Percentiles rank a stretch among this genome's conserved stretches.
Evolutionary conservation across 2,329 filamentous ascomycete genomes (phyloP).

Genomic region (Didymella keratinophila): DNA sequence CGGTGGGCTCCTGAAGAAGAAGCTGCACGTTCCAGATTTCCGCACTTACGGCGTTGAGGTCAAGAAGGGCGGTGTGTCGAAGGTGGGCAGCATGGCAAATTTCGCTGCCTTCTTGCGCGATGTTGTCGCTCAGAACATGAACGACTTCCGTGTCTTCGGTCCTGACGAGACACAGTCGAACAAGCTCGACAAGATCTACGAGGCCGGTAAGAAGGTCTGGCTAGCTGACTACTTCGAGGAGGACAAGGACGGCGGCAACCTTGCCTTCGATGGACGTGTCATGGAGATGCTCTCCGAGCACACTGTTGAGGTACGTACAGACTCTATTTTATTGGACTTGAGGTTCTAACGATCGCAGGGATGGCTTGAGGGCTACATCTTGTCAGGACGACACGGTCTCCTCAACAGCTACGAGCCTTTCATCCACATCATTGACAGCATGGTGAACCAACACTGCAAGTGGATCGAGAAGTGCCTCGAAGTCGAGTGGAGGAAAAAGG

Average conservation of each 20-base stretch:
- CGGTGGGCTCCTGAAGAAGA: slow-evolving; percentile 71
- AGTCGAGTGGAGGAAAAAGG: slow-evolving; percentile 76
- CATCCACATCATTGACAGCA: slow-evolving; percentile 82
- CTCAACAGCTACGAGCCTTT: slow-evolving; percentile 86
- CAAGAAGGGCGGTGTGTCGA: slow-evolving; percentile 65
- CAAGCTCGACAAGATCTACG: slow-evolving; percentile 75
- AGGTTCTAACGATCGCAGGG: slow-evolving; percentile 34
- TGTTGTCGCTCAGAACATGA: slow-evolving; percentile 69
- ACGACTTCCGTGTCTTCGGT: slow-evolving; percentile 77
- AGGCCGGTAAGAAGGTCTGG: slow-evolving; percentile 81
- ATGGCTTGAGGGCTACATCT: slow-evolving; percentile 80
- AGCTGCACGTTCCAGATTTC: slow-evolving; percentile 75
- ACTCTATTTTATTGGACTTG: not conserved
- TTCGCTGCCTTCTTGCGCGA: slow-evolving; percentile 74
- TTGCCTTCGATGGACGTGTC: slow-evolving; percentile 72
- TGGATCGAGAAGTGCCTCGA: slow-evolving; percentile 85
- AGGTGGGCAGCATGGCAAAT: slow-evolving; percentile 71
- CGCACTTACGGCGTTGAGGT: slow-evolving; percentile 70
- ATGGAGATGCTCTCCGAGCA: slow-evolving; percentile 89
- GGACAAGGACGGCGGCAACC: slow-evolving; percentile 76
- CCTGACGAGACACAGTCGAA: slow-evolving; percentile 85
- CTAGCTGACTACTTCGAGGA: slow-evolving; percentile 80
- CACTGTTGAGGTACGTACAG: slow-evolving; percentile 67
- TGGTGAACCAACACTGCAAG: slow-evolving; percentile 88
- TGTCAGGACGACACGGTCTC: slow-evolving; percentile 77